Conservation (phyloP, 176 grass and related monocot species). For the Hordeum marinum region DNA sequence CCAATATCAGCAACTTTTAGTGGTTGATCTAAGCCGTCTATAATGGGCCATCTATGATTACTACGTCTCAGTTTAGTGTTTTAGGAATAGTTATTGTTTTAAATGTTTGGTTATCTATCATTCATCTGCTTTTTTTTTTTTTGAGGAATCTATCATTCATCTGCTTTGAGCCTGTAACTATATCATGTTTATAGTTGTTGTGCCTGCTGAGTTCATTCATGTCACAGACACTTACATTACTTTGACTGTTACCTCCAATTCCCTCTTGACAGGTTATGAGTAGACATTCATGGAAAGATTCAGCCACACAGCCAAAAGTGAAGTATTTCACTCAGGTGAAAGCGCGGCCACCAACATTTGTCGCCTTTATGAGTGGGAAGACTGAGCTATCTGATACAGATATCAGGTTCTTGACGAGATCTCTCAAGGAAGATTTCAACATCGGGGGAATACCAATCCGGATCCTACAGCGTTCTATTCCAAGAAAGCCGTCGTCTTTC, state of each 20-base stretch:
- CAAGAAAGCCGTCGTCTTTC: slow-evolving; percentile 43
- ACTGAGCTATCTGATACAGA: slow-evolving; percentile 77
- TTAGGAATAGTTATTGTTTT: neutral
- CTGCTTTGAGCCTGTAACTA: neutral
- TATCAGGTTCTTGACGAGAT: slow-evolving; percentile 78
- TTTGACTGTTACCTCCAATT: neutral
- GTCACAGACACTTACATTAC: neutral
- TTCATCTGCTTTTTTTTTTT: no score
- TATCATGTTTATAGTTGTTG: slow-evolving; percentile 15
- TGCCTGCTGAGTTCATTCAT: neutral
- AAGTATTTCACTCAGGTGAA: slow-evolving; percentile 99
- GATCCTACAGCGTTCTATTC: slow-evolving; percentile 56
- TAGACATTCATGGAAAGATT: slow-evolving; percentile 94
- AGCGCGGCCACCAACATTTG: slow-evolving; percentile 84
- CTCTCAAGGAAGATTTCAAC: slow-evolving; percentile 95
- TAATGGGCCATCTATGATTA: neutral
- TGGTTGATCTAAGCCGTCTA: slow-evolving; percentile 6
- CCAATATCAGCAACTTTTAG: neutral
- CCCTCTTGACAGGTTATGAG: slow-evolving; percentile 73
- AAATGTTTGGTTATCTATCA: neutral
- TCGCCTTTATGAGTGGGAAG: slow-evolving; percentile 89
- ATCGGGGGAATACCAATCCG: slow-evolving; percentile 90
- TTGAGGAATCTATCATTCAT: neutral
- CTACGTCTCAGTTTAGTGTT: neutral
- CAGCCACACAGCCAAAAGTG: slow-evolving; percentile 79